Evolutionary conservation across 2,329 filamentous ascomycete species (phyloP).

Genomic region (Fusarium tupiense): DNA sequence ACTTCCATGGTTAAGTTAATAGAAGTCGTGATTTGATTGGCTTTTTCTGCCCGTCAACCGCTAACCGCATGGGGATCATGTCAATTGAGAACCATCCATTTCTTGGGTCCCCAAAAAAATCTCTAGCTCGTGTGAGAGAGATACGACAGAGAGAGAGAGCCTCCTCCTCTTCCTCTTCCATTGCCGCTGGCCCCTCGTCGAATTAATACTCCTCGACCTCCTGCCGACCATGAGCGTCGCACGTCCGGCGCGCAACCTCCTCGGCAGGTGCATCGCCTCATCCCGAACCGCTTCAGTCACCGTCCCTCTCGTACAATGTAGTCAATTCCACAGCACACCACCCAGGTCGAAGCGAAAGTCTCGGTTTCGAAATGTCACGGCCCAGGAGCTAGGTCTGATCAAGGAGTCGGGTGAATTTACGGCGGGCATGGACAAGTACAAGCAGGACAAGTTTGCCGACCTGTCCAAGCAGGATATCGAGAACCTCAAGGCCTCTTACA

Average conservation of each 20-base stretch:
- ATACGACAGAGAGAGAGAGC: slow-evolving; percentile 6
- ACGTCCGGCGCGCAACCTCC: slow-evolving; percentile 63
- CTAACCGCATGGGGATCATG: slow-evolving; percentile 31
- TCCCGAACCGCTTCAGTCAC: slow-evolving; percentile 37
- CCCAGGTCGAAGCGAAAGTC: slow-evolving; percentile 57
- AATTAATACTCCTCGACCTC: slow-evolving; percentile 12
- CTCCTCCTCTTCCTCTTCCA: background rate
- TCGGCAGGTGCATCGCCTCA: slow-evolving; percentile 60
- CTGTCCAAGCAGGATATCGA: slow-evolving; percentile 75
- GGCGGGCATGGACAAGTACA: slow-evolving; percentile 56
- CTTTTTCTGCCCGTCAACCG: background rate
- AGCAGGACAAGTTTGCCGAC: slow-evolving; percentile 63
- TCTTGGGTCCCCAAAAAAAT: slow-evolving; percentile 46
- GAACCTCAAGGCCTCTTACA: slow-evolving; percentile 74
- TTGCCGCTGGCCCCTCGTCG: background rate
- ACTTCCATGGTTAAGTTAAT: background rate
- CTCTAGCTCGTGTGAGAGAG: slow-evolving; percentile 45
- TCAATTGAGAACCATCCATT: slow-evolving; percentile 41
- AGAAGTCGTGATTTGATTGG: slow-evolving; percentile 28
- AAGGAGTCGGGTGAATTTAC: slow-evolving; percentile 44
- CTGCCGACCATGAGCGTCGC: slow-evolving; percentile 62
- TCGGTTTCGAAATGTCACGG: slow-evolving; percentile 64
- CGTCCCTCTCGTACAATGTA: slow-evolving; percentile 46
- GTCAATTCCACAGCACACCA: slow-evolving; percentile 63
- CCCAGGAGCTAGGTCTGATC: slow-evolving; percentile 61